Conservation (phyloP, 768 basidiomycete genomes). For the Trametes maxima region DNA sequence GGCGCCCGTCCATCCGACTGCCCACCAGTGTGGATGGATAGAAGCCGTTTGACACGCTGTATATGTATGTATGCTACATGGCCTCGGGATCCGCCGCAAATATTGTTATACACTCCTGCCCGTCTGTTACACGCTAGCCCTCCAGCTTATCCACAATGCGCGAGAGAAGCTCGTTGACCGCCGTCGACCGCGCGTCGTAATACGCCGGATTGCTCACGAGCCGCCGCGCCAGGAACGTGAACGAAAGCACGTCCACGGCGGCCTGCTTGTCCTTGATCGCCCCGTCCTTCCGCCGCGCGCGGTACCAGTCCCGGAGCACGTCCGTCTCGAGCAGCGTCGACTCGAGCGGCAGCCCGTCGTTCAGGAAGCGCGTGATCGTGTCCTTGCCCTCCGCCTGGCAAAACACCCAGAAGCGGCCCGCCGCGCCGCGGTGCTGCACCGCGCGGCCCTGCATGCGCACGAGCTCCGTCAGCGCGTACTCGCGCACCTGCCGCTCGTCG, state of each 20-base stretch:
- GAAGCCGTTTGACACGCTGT: not conserved
- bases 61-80: constrained; percentile 3
- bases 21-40: not conserved
- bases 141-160: constrained; percentile 63
- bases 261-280: constrained; percentile 59
- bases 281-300: constrained; percentile 39
- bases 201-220: constrained; percentile 81
- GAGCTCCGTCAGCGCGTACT: constrained; percentile 81
- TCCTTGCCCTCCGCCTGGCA: constrained; percentile 88
- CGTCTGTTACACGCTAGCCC: constrained; percentile 3
- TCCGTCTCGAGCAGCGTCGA: constrained; percentile 64
- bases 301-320: constrained; percentile 52
- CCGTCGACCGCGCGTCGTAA: constrained; percentile 60
- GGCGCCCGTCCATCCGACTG: not conserved
- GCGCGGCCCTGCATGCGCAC: constrained; percentile 92
- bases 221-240: constrained; percentile 77
- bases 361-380: constrained; percentile 79
- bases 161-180: constrained; percentile 62
- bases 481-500: constrained; percentile 67
- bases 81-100: not conserved
- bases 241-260: constrained; percentile 74
- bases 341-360: constrained; percentile 88
- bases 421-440: constrained; percentile 48
- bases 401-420: constrained; percentile 79
- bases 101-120: not conserved